phyloP scores from a whole-genome alignment of 768 basidiomycete genomes.

The Pisolithus tinctorius region DNA sequence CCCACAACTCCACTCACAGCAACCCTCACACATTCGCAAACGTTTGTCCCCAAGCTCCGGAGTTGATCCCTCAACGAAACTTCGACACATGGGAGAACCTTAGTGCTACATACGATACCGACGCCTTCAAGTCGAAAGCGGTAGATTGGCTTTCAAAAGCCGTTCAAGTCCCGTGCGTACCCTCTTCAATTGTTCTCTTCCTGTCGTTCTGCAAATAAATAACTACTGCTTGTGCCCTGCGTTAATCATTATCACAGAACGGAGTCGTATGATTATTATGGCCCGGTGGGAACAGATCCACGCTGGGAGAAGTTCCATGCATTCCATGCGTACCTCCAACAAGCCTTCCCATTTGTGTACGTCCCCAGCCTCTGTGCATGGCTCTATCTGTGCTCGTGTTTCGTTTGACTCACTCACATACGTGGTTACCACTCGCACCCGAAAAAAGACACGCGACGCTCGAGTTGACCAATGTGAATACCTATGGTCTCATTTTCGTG shows the following conservation, averaged over 20 bases:
- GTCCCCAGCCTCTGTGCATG: conserved; percentile 3
- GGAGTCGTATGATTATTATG: conserved; percentile 45
- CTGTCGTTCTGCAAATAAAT: neutral
- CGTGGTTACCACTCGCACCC: no score
- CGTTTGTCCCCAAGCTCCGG: conserved; percentile 30
- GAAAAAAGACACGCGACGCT: conserved; percentile 40
- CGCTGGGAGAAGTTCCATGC: conserved; percentile 48
- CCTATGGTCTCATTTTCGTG: conserved; percentile 51
- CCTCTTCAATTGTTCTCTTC: neutral
- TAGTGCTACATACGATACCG: conserved; percentile 24
- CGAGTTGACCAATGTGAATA: conserved; percentile 52
- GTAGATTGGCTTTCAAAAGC: conserved; percentile 34
- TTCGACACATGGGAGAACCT: conserved; percentile 27
- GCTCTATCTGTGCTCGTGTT: neutral
- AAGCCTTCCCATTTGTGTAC: conserved; percentile 58
- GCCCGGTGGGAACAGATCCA: conserved; percentile 39
- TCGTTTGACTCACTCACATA: neutral
- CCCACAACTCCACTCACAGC: no score
- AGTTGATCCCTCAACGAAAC: conserved; percentile 29
- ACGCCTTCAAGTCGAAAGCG: conserved; percentile 29
- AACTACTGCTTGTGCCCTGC: conserved; percentile 2
- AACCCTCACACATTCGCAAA: neutral
- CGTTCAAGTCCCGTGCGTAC: conserved; percentile 34
- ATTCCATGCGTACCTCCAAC: conserved; percentile 50
- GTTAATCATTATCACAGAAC: conserved; percentile 30